Conservation (phyloP, 1,139 yeast genomes). For the Pichia sp. region DNA sequence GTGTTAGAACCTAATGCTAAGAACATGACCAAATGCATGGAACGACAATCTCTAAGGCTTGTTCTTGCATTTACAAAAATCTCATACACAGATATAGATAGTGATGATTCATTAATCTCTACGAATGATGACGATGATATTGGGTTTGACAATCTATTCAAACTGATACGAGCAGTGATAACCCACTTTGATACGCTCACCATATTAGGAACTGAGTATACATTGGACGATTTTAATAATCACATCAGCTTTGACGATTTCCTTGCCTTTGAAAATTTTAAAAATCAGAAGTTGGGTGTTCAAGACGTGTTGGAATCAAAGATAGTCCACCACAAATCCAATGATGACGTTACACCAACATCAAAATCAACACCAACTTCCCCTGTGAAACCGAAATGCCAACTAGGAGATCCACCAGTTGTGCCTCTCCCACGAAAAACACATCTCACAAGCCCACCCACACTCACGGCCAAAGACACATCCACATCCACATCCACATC, state of each 20-base stretch:
- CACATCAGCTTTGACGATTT: slow-evolving; percentile 22
- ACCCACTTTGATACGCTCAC: slow-evolving; percentile 16
- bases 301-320: slow-evolving; percentile 8
- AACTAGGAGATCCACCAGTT: no score
- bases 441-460: not conserved
- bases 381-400: slow-evolving; percentile 11
- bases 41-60: slow-evolving; percentile 24
- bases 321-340: slow-evolving; percentile 1
- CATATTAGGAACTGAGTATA: slow-evolving; percentile 13
- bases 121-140: slow-evolving; percentile 16
- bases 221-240: slow-evolving; percentile 19
- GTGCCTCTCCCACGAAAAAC: no score
- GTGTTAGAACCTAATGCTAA: slow-evolving; percentile 21
- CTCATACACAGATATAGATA: slow-evolving; percentile 20
- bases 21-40: slow-evolving; percentile 15
- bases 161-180: slow-evolving; percentile 20
- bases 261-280: slow-evolving; percentile 19
- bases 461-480: slow-evolving; percentile 7
- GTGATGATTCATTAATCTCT: slow-evolving; percentile 6
- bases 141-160: slow-evolving; percentile 26
- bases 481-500: not conserved
- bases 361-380: slow-evolving; percentile 1
- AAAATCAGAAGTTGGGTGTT: slow-evolving; percentile 12
- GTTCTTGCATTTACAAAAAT: slow-evolving; percentile 25
- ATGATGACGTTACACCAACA: not conserved